A percentile compares a stretch with the other conserved stretches of the same genome.
These are phyloP conservation scores for Dactylis glomerata DNA, from an alignment of 176 grass and related monocot genomes.

Conservation along the genomic window DNA sequence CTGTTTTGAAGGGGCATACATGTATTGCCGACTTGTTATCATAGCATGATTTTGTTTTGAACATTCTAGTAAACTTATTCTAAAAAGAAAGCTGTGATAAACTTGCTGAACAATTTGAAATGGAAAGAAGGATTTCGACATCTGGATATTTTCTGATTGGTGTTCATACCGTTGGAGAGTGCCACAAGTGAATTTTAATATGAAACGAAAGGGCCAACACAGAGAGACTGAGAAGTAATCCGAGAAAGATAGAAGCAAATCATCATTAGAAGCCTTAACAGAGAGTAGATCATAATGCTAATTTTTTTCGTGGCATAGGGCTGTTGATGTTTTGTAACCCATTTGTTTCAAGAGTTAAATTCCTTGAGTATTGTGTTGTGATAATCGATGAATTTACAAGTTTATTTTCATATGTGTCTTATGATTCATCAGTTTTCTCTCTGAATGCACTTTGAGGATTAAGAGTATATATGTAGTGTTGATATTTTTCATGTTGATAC, in stretches of 20 bases:
- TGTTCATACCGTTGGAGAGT: not conserved
- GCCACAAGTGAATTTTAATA: not conserved
- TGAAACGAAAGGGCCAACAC: not conserved
- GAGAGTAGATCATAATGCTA: not conserved
- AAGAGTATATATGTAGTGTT: not conserved
- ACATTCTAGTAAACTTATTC: not conserved
- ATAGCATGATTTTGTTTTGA: not conserved
- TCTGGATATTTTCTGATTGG: not conserved
- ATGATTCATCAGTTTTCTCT: not conserved
- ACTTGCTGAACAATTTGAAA: not conserved
- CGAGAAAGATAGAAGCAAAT: not conserved
- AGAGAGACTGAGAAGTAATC: not conserved
- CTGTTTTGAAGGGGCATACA: not conserved
- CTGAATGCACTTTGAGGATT: not conserved
- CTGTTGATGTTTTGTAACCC: slow-evolving; percentile 5
- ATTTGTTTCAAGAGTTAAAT: not conserved
- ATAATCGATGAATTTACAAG: not conserved
- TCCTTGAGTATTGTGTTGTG: not conserved
- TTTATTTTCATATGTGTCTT: not conserved
- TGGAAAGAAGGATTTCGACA: not conserved
- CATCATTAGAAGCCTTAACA: not conserved
- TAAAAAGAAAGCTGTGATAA: not conserved
- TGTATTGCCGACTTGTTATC: not conserved
- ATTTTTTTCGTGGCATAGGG: not conserved
- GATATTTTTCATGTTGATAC: not conserved